These are phyloP conservation scores for Aspergillus sparsus DNA, from an alignment of 495 filamentous ascomycete genomes.

Conservation along the genomic window DNA sequence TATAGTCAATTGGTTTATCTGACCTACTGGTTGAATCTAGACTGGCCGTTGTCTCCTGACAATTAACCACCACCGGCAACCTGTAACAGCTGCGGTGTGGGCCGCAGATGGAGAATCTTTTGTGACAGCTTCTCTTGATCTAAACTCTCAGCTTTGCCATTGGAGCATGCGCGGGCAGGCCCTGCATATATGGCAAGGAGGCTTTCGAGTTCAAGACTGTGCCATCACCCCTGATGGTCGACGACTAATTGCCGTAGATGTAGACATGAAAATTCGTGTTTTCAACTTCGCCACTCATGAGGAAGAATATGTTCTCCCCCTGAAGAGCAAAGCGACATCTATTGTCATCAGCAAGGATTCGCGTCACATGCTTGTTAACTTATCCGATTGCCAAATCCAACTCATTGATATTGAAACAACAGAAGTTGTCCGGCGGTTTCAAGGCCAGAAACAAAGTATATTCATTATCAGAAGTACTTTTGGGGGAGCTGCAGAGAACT, in stretches of 20 bases:
- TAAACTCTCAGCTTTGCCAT: slow-evolving; percentile 61
- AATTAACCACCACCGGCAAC: slow-evolving; percentile 70
- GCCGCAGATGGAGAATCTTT: slow-evolving; percentile 74
- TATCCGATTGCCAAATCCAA: slow-evolving; percentile 70
- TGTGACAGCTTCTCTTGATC: slow-evolving; percentile 78
- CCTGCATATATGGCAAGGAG: slow-evolving; percentile 63
- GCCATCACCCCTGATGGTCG: slow-evolving; percentile 77
- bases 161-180: slow-evolving; percentile 61
- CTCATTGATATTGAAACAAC: slow-evolving; percentile 75
- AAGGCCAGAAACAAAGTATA: slow-evolving; percentile 67
- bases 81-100: slow-evolving; percentile 87
- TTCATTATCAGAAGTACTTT: slow-evolving; percentile 80
- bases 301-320: slow-evolving; percentile 68
- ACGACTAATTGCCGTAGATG: slow-evolving; percentile 75
- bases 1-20: neutral
- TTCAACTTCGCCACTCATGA: slow-evolving; percentile 76
- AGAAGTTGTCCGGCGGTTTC: slow-evolving; percentile 69
- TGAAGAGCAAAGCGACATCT: slow-evolving; percentile 70
- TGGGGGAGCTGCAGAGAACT: slow-evolving; percentile 87
- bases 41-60: slow-evolving; percentile 65
- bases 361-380: slow-evolving; percentile 76
- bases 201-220: slow-evolving; percentile 79
- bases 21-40: slow-evolving; percentile 44
- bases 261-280: slow-evolving; percentile 69
- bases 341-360: slow-evolving; percentile 81